Evolutionary conservation across 1,139 yeast genomes (phyloP).

Genomic region (Tardiomyces blankii): DNA sequence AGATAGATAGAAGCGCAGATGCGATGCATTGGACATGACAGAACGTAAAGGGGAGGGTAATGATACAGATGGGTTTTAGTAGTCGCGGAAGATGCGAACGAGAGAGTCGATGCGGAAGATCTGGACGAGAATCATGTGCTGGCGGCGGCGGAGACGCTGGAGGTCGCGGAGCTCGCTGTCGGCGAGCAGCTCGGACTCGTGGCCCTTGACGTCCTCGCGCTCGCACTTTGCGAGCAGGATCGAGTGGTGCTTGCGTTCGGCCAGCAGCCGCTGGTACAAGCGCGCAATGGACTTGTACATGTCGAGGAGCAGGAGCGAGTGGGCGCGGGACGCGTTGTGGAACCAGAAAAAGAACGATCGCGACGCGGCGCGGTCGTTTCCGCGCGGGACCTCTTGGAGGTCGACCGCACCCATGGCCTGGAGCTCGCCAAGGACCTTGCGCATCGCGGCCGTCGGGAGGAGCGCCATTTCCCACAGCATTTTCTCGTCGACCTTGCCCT

Average conservation of each 20-base stretch:
- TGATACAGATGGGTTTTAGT: constrained; percentile 10
- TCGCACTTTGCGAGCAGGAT: constrained; percentile 69
- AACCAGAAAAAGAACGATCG: constrained; percentile 78
- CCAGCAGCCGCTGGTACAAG: constrained; percentile 43
- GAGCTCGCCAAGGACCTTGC: constrained; percentile 33
- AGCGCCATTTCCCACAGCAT: constrained; percentile 66
- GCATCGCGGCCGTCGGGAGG: constrained; percentile 64
- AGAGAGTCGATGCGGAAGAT: constrained; percentile 25
- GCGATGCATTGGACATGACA: no score
- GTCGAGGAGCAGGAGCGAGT: constrained; percentile 39
- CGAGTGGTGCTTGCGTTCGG: constrained; percentile 49
- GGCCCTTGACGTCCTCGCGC: constrained; percentile 83
- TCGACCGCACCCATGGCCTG: constrained; percentile 31
- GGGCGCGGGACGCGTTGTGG: constrained; percentile 46
- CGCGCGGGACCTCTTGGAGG: constrained; percentile 81
- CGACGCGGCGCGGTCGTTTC: constrained; percentile 85
- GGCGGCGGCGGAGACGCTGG: constrained; percentile 33
- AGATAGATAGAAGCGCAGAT: no score
- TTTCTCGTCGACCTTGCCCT: constrained; percentile 74
- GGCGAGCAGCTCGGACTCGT: constrained; percentile 62
- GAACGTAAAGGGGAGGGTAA: no score
- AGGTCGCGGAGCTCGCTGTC: constrained; percentile 68
- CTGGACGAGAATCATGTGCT: constrained; percentile 25
- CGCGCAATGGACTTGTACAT: constrained; percentile 61
- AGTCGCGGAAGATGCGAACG: constrained; percentile 30